Evolutionary conservation across 192 early-diverging fungal genomes (phyloP).

Genomic region (Coemansia sp.): DNA sequence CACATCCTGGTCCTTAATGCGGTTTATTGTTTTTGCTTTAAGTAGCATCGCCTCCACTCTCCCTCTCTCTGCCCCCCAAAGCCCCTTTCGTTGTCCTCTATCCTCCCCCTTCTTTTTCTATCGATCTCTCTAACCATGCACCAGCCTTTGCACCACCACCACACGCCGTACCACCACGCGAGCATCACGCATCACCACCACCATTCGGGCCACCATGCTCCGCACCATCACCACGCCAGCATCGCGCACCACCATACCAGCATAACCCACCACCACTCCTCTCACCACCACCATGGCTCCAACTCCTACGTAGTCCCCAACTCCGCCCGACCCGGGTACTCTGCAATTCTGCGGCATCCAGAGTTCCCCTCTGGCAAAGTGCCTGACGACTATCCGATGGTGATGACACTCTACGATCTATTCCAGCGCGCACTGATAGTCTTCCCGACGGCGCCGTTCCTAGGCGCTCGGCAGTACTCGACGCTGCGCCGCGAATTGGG

Average conservation of each 20-base stretch:
- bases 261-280: conserved; percentile 7
- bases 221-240: conserved; percentile 13
- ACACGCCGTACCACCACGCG: conserved; percentile 4
- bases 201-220: conserved; percentile 16
- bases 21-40: not conserved
- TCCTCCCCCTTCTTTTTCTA: not conserved
- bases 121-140: not conserved
- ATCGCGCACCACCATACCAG: conserved; percentile 18
- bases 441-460: conserved; percentile 58
- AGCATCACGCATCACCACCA: conserved; percentile 17
- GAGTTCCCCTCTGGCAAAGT: conserved; percentile 14
- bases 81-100: not conserved
- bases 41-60: not conserved
- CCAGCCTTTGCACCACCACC: conserved; percentile 11
- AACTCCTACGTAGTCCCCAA: conserved; percentile 23
- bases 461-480: conserved; percentile 62
- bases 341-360: conserved; percentile 30
- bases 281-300: conserved; percentile 8
- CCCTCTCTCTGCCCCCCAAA: not conserved
- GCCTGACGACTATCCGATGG: conserved; percentile 18
- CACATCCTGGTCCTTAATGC: not conserved
- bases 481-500: conserved; percentile 52
- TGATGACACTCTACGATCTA: conserved; percentile 33
- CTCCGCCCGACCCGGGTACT: conserved; percentile 32
- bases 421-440: conserved; percentile 49